Evolutionary conservation across 805 yeast species (phyloP).

Genomic region (Cephaloascus fragrans): DNA sequence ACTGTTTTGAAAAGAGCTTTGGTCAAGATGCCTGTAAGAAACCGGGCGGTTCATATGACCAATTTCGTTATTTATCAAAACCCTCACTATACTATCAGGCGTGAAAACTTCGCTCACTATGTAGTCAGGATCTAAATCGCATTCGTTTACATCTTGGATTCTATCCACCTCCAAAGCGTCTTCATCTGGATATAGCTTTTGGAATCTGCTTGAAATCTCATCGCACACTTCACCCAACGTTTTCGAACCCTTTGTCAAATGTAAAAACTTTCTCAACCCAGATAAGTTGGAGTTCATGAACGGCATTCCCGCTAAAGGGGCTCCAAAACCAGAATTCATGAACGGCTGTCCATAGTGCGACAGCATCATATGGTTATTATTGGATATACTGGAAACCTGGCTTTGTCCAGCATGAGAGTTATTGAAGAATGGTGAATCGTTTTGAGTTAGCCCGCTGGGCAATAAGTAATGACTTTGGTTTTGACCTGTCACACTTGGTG

Average conservation of each 20-base stretch:
- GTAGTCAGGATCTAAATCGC: conserved; percentile 78
- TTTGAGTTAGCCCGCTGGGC: conserved; percentile 3
- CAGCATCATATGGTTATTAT: conserved; percentile 16
- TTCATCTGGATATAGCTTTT: conserved; percentile 56
- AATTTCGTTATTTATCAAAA: conserved; percentile 27
- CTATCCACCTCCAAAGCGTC: conserved; percentile 44
- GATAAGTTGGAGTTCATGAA: conserved; percentile 13
- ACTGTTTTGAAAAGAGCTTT: not conserved
- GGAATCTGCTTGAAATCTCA: conserved; percentile 46
- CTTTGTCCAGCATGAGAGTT: conserved; percentile 2
- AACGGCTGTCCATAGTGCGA: conserved; percentile 4
- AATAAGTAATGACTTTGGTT: conserved; percentile 8
- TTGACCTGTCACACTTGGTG: conserved; percentile 22
- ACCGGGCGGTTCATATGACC: not conserved
- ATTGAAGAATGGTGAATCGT: conserved; percentile 4
- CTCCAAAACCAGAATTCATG: conserved; percentile 3
- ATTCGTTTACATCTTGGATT: conserved; percentile 56
- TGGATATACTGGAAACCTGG: conserved; percentile 18
- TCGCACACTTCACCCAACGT: conserved; percentile 38
- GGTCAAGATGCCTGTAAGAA: not conserved
- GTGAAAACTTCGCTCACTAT: conserved; percentile 55
- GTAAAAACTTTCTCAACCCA: conserved; percentile 46
- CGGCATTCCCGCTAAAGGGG: conserved; percentile 5
- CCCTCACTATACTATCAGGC: conserved; percentile 34
- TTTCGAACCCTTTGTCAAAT: conserved; percentile 42